Percentiles rank a stretch among this genome's conserved stretches.
Conservation (phyloP, 495 filamentous ascomycete genomes). For the Aspergillus panamensis region DNA sequence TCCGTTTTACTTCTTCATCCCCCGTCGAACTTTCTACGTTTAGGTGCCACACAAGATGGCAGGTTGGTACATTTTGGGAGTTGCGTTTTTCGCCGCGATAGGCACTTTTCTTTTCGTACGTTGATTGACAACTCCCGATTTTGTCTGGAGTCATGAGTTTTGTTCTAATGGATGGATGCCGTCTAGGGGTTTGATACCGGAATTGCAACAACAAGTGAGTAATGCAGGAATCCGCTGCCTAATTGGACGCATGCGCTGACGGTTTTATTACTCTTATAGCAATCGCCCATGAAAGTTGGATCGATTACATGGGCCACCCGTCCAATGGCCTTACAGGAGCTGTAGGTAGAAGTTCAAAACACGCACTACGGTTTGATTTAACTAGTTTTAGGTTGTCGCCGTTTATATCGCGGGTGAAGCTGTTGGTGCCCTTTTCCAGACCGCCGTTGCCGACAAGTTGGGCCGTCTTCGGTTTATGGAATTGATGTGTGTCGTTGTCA, state of each 20-base stretch:
- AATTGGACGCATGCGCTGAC: neutral
- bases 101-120: conserved; percentile 57
- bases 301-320: conserved; percentile 55
- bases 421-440: conserved; percentile 51
- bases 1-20: neutral
- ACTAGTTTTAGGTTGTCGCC: conserved; percentile 44
- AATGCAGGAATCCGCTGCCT: neutral
- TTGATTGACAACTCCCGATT: neutral
- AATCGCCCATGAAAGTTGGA: conserved; percentile 59
- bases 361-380: neutral
- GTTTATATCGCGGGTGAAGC: conserved; percentile 60
- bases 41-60: conserved; percentile 29
- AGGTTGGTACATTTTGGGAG: conserved; percentile 43
- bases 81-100: conserved; percentile 54
- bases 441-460: conserved; percentile 51
- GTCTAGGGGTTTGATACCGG: conserved; percentile 55
- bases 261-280: conserved; percentile 28
- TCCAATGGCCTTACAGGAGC: conserved; percentile 54
- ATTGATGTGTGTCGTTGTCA: conserved; percentile 53
- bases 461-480: conserved; percentile 60
- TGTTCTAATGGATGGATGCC: conserved; percentile 2
- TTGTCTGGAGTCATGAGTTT: neutral
- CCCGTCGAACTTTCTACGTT: neutral
- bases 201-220: conserved; percentile 58
- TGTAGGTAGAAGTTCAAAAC: conserved; percentile 28